Evolutionary conservation across 2,329 filamentous ascomycete genomes (phyloP).

Genomic region (Chalaropsis thielavioides): DNA sequence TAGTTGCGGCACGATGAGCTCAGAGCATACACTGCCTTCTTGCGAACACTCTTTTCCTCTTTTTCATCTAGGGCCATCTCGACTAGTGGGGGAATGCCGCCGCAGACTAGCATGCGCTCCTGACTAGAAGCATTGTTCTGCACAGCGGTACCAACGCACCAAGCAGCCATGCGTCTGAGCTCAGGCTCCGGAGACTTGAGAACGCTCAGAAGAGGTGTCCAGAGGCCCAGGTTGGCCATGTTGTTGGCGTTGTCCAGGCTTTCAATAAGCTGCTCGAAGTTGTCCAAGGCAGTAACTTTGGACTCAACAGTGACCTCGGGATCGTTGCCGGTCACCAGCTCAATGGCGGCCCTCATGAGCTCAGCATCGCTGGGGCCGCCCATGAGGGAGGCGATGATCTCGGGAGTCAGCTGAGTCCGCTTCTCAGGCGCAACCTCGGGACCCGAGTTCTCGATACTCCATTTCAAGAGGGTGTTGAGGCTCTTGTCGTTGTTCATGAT

Average conservation of each 20-base stretch:
- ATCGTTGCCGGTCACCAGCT: conserved; percentile 49
- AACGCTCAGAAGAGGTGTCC: conserved; percentile 62
- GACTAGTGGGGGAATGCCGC: conserved; percentile 57
- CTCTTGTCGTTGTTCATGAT: conserved; percentile 30
- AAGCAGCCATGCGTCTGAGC: conserved; percentile 74
- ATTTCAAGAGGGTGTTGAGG: conserved; percentile 67
- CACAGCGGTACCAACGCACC: conserved; percentile 86
- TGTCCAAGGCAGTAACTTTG: conserved; percentile 78
- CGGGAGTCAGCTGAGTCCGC: conserved; percentile 43
- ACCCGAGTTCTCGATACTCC: conserved; percentile 45
- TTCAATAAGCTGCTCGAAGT: conserved; percentile 86
- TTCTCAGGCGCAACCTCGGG: conserved; percentile 24
- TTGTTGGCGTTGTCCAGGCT: conserved; percentile 95
- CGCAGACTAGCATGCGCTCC: conserved; percentile 48
- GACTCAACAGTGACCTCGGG: conserved; percentile 54
- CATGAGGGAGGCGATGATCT: conserved; percentile 58
- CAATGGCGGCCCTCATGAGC: conserved; percentile 76
- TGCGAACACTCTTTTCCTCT: conserved; percentile 49
- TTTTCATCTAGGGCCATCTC: conserved; percentile 46
- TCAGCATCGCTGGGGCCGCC: conserved; percentile 85
- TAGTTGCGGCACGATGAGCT: conserved; percentile 80
- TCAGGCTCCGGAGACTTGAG: conserved; percentile 55
- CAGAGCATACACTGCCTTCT: conserved; percentile 81
- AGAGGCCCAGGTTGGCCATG: conserved; percentile 61
- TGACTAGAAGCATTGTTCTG: conserved; percentile 88